Evolutionary conservation across 306 rosid genomes (phyloP).

Genomic region (Glycine tomentella): DNA sequence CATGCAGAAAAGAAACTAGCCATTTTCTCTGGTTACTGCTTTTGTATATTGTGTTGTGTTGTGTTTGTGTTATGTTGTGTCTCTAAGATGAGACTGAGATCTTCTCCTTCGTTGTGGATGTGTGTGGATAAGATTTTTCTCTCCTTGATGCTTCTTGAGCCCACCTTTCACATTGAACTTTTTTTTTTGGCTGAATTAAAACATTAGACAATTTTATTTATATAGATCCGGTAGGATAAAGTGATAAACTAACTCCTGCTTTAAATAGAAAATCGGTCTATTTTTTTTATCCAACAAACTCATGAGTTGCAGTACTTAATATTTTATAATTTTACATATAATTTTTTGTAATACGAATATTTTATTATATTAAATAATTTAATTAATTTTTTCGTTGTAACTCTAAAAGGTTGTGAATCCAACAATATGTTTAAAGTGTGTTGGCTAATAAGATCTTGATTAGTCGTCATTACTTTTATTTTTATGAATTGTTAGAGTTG

Average conservation of each 20-base stretch:
- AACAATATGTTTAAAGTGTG: too few relatives aligned
- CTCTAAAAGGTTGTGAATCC: too few relatives aligned
- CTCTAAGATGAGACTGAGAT: conserved; percentile 26
- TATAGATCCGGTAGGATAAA: neutral
- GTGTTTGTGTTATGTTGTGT: neutral
- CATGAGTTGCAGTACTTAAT: too few relatives aligned
- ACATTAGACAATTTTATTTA: neutral
- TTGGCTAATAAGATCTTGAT: too few relatives aligned
- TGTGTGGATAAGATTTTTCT: conserved; percentile 48
- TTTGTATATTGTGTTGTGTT: neutral
- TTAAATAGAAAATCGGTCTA: neutral
- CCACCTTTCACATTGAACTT: neutral
- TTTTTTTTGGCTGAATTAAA: neutral
- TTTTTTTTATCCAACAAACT: too few relatives aligned
- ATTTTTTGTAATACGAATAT: too few relatives aligned
- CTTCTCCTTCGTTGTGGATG: conserved; percentile 20
- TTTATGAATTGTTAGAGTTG: too few relatives aligned
- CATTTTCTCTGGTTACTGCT: conserved; percentile 47
- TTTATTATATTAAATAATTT: too few relatives aligned
- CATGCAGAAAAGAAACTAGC: conserved; percentile 44
- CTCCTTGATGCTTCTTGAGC: neutral
- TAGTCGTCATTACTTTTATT: too few relatives aligned
- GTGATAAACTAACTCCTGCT: neutral
- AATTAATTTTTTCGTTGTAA: too few relatives aligned
- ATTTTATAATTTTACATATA: too few relatives aligned